Percentiles rank a stretch among this genome's conserved stretches.
Evolutionary conservation across 805 yeast genomes (phyloP).

Genomic region (Yarrowia osloensis): DNA sequence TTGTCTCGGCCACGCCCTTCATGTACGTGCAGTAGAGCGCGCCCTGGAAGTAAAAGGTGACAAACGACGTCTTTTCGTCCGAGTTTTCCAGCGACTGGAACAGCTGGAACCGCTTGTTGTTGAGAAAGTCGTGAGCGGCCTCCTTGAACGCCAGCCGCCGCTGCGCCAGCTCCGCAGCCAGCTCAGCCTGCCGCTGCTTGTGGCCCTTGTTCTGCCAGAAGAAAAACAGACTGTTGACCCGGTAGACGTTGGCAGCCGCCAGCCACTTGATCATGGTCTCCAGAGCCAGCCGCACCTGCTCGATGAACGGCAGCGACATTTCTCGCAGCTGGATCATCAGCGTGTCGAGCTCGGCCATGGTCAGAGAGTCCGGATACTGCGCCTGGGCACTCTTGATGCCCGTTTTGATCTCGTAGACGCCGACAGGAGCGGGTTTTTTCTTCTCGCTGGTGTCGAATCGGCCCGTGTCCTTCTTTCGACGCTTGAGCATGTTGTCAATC

Average conservation of each 20-base stretch:
- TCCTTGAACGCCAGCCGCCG: neutral
- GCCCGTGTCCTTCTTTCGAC: slow-evolving; percentile 16
- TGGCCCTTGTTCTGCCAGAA: slow-evolving; percentile 3
- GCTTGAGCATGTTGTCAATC: neutral
- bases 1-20: slow-evolving; percentile 13
- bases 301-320: slow-evolving; percentile 3
- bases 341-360: neutral
- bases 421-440: neutral
- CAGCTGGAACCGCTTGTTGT: neutral
- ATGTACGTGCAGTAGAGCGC: slow-evolving; percentile 19
- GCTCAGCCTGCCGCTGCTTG: neutral
- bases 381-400: neutral
- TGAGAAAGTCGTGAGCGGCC: slow-evolving; percentile 9
- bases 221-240: neutral
- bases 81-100: slow-evolving; percentile 5
- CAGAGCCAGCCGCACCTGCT: neutral
- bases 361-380: neutral
- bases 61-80: neutral
- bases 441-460: neutral
- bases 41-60: slow-evolving; percentile 26
- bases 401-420: slow-evolving; percentile 10
- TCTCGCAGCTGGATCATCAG: neutral
- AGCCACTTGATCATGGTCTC: slow-evolving; percentile 18
- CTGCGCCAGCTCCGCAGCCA: slow-evolving; percentile 2
- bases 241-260: slow-evolving; percentile 20